These are phyloP conservation scores for Saccharomyces kudriavzevii DNA, from an alignment of 805 yeast species.

Conservation along the genomic window DNA sequence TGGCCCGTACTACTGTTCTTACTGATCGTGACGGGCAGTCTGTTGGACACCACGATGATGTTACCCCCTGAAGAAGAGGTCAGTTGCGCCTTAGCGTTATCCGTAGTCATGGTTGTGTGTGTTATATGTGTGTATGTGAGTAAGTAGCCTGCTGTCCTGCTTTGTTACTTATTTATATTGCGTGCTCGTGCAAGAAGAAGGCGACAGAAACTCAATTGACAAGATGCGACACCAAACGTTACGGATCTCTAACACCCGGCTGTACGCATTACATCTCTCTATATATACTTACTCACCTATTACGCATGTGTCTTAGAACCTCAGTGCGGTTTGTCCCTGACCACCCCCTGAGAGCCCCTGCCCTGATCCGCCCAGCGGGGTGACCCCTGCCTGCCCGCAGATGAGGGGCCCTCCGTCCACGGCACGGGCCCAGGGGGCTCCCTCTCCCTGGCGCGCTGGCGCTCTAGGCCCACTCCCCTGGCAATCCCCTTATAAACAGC, in stretches of 20 bases:
- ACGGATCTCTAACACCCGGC: not conserved
- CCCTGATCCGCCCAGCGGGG: not conserved
- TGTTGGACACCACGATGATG: constrained; percentile 85
- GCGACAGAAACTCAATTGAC: not conserved
- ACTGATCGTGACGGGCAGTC: constrained; percentile 89
- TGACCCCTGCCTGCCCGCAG: not conserved
- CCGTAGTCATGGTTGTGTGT: not conserved
- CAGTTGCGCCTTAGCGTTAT: not conserved
- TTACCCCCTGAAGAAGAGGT: constrained; percentile 37
- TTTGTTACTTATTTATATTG: not conserved
- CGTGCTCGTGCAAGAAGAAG: not conserved
- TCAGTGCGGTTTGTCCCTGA: not conserved
- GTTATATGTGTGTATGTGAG: not conserved
- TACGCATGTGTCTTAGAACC: not conserved
- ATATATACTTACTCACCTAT: not conserved
- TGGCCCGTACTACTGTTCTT: constrained; percentile 47
- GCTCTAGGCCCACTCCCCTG: not conserved
- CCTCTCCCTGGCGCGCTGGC: not conserved
- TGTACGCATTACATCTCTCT: not conserved
- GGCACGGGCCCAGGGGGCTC: not conserved
- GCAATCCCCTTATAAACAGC: not conserved
- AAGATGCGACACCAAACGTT: not conserved
- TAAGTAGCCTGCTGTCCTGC: not conserved
- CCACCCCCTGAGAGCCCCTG: not conserved
- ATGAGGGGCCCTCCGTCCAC: not conserved